Base-by-base conservation (phyloP, 2,329 filamentous ascomycete species). In the Colletotrichum sp. region DNA sequence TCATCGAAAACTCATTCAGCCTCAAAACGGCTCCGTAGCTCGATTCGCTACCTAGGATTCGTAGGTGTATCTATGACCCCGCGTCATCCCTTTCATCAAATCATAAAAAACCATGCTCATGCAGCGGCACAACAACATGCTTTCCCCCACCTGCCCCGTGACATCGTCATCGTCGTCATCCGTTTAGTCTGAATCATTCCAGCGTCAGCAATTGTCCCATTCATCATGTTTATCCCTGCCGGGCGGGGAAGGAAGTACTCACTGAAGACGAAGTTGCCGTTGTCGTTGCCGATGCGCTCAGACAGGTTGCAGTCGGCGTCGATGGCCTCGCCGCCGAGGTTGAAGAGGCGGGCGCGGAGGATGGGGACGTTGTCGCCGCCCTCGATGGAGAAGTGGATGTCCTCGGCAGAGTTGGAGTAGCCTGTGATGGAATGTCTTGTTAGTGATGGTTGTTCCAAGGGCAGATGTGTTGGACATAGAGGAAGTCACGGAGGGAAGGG, bases 241-340 rank as follows among this genome's bases (percentile, higher is more conserved):
- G 32, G 13, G 32, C 13, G 32, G 32, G 32, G 36, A 18, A 18
- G 16, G n/a, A 6, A 13, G 36, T 18, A 65, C 69, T 71, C 28
- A 76, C 73, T 34, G 32, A 84, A 87, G 71, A 77, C 68, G 75
- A 91, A 85, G 2, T 75, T 32, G n/a, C 91, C 91, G 78, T 89
- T 81, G 24, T 88, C 79, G 83, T 92, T 92, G 75, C 82, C 82
- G 70, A 93, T 86, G 75, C 88, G 85, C 86, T 92, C 89, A 4
- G 87, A 81, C 8, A 93, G 86, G 84, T 93, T 92, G 78, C 92
- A 78, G 78, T 92, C 86, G 49, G 85, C 82, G 8, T 82, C 74
- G 3, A 83, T 74, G 2, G 73, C 69, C 21, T 90, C 83, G 52
- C 89, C 90, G 0, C 89, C 84, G 2, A 81, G 65, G 36, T 87